Percentiles rank a stretch among this genome's conserved stretches.
phyloP scores from a whole-genome alignment of 2,329 filamentous ascomycete species.

The Shiraia sp. region DNA sequence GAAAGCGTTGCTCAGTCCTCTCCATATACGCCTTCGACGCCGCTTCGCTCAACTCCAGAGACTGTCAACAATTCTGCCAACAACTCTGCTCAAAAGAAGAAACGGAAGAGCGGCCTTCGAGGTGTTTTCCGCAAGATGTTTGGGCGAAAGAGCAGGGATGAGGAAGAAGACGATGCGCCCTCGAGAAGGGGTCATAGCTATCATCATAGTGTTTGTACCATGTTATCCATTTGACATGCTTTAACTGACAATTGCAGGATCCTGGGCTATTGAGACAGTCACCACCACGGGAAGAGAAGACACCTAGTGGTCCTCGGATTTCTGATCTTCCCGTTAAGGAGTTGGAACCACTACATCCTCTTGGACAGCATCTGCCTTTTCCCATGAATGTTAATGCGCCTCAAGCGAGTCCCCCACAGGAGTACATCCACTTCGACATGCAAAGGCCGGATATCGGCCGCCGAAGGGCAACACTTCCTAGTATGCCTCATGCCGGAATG shows the following conservation, averaged over 20 bases:
- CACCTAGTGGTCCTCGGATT: constrained; percentile 30
- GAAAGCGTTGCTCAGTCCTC: constrained; percentile 28
- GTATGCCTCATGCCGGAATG: constrained; percentile 24
- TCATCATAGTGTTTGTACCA: constrained; percentile 41
- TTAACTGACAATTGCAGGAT: constrained; percentile 27
- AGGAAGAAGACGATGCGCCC: constrained; percentile 23
- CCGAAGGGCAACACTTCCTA: constrained; percentile 43
- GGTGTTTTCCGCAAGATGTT: constrained; percentile 46
- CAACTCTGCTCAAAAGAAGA: constrained; percentile 34
- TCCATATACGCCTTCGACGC: constrained; percentile 30
- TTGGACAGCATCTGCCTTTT: constrained; percentile 43
- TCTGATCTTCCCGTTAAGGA: constrained; percentile 41
- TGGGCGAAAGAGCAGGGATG: constrained; percentile 36
- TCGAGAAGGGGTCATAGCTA: constrained; percentile 35
- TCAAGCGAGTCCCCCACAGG: constrained; percentile 37
- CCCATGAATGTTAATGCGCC: constrained; percentile 49
- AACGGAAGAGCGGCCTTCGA: constrained; percentile 42
- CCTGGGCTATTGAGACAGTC: constrained; percentile 32
- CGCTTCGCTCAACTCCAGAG: constrained; percentile 34
- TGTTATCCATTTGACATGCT: background rate
- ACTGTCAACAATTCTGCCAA: no score
- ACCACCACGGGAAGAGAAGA: constrained; percentile 24
- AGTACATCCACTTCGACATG: constrained; percentile 40
- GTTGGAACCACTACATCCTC: constrained; percentile 38
- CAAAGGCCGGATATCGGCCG: constrained; percentile 26